Evolutionary conservation across 2,329 filamentous ascomycete species (phyloP).

Genomic region (Trichocomaceae sp.): DNA sequence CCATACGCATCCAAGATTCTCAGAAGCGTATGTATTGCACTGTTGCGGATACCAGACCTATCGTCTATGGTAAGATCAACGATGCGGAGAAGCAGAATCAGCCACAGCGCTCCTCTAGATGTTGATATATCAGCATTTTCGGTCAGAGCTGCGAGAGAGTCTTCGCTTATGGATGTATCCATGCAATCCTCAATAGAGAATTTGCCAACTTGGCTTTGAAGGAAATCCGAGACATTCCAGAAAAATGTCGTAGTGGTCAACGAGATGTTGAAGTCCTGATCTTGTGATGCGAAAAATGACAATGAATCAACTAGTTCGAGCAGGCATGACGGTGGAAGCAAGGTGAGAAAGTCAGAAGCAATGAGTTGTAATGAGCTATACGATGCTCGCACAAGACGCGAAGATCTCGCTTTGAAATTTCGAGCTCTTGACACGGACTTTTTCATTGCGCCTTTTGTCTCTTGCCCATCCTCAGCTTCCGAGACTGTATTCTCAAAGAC

Average conservation of each 20-base stretch:
- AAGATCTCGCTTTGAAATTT: constrained; percentile 44
- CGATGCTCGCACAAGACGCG: constrained; percentile 72
- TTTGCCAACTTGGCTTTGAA: constrained; percentile 49
- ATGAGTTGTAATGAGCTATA: constrained; percentile 88
- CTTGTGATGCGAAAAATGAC: constrained; percentile 80
- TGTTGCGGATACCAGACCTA: constrained; percentile 41
- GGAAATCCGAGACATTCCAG: constrained; percentile 88
- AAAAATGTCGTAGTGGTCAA: constrained; percentile 92
- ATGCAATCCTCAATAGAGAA: constrained; percentile 34
- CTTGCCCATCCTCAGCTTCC: constrained; percentile 28
- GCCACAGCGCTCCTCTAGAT: constrained; percentile 40
- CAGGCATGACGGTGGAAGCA: constrained; percentile 64
- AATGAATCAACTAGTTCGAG: constrained; percentile 77
- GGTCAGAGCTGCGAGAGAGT: constrained; percentile 53
- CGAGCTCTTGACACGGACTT: constrained; percentile 9
- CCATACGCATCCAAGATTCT: constrained; percentile 90
- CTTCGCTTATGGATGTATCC: constrained; percentile 47
- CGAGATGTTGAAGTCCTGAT: constrained; percentile 90
- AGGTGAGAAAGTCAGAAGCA: constrained; percentile 84
- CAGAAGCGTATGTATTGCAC: constrained; percentile 80
- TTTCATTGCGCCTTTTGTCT: constrained; percentile 14
- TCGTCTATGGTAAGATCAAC: constrained; percentile 36
- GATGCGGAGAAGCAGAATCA: constrained; percentile 33
- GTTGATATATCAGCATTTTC: constrained; percentile 53
- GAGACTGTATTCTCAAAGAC: constrained; percentile 56